Evolutionary conservation across 495 filamentous ascomycete species (phyloP).

Genomic region (Astrothelium subdiscretum): DNA sequence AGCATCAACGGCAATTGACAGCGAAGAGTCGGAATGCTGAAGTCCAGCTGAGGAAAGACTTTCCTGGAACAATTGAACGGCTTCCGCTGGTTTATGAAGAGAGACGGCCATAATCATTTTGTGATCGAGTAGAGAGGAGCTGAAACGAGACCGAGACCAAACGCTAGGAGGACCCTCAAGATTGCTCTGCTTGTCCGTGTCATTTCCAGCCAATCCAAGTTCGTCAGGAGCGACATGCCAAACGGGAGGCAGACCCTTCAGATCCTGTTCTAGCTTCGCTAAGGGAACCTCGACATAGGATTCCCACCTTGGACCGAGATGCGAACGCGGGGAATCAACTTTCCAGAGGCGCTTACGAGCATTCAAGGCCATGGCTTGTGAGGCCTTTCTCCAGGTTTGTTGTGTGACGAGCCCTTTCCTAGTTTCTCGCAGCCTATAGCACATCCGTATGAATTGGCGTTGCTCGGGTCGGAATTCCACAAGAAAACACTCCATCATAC

Average conservation of each 20-base stretch:
- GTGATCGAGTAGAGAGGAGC: not conserved
- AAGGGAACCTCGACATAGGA: not conserved
- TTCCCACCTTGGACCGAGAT: not conserved
- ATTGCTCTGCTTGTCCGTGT: not conserved
- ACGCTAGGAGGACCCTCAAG: not conserved
- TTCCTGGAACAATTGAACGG: conserved; percentile 6
- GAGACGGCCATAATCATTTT: conserved; percentile 14
- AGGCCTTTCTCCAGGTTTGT: not conserved
- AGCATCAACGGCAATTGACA: conserved; percentile 18
- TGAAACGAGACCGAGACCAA: not conserved
- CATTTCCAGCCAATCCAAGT: not conserved
- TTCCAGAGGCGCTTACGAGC: not conserved
- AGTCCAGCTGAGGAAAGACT: conserved; percentile 9
- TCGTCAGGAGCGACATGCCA: not conserved
- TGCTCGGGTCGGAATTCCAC: not conserved
- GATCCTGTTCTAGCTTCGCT: not conserved
- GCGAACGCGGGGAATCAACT: not conserved
- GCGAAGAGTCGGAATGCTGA: conserved; percentile 3
- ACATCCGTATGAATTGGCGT: not conserved
- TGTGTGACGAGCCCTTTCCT: not conserved
- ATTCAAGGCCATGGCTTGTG: not conserved
- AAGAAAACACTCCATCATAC: not conserved
- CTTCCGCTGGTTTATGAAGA: not conserved
- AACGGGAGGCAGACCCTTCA: not conserved
- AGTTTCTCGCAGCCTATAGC: not conserved